These are phyloP conservation scores for Globisporangium cederbergense DNA, from an alignment of 352 stramenopile genomes.

Conservation along the genomic window DNA sequence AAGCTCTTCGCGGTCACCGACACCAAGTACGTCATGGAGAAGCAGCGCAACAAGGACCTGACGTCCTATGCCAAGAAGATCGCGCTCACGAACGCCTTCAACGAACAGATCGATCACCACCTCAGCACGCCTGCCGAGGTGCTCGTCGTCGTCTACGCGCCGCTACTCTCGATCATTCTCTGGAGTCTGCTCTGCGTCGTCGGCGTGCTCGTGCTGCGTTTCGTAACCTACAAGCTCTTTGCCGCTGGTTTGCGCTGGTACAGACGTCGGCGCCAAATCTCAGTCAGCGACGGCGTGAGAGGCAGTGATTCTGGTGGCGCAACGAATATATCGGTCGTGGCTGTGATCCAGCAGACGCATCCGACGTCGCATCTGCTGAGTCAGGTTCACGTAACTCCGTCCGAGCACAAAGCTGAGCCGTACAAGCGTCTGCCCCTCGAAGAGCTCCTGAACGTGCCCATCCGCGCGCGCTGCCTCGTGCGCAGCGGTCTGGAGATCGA, in stretches of 20 bases:
- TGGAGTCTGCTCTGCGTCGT: constrained; percentile 19
- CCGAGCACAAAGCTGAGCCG: constrained; percentile 14
- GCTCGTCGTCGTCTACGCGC: constrained; percentile 37
- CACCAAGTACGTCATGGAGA: constrained; percentile 31
- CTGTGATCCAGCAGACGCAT: background rate
- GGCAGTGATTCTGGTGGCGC: background rate
- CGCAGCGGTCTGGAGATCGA: constrained; percentile 24
- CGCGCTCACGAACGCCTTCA: constrained; percentile 34
- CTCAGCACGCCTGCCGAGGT: constrained; percentile 16
- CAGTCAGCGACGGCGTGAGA: background rate
- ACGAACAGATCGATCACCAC: constrained; percentile 27
- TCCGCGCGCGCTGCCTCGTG: constrained; percentile 42
- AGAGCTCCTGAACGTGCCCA: constrained; percentile 42
- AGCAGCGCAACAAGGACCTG: constrained; percentile 25
- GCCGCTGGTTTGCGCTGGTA: background rate
- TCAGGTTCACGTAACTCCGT: constrained; percentile 1
- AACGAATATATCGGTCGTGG: background rate
- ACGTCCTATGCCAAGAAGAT: constrained; percentile 23
- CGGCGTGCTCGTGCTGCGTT: constrained; percentile 19
- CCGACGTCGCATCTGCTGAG: constrained; percentile 10
- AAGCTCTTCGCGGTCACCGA: constrained; percentile 22
- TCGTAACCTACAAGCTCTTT: constrained; percentile 7
- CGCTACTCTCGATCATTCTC: constrained; percentile 24
- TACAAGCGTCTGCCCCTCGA: constrained; percentile 48
- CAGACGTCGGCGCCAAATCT: background rate